Evolutionary conservation across 2,329 filamentous ascomycete genomes (phyloP).

Genomic region (Trichoderma koningiopsis): DNA sequence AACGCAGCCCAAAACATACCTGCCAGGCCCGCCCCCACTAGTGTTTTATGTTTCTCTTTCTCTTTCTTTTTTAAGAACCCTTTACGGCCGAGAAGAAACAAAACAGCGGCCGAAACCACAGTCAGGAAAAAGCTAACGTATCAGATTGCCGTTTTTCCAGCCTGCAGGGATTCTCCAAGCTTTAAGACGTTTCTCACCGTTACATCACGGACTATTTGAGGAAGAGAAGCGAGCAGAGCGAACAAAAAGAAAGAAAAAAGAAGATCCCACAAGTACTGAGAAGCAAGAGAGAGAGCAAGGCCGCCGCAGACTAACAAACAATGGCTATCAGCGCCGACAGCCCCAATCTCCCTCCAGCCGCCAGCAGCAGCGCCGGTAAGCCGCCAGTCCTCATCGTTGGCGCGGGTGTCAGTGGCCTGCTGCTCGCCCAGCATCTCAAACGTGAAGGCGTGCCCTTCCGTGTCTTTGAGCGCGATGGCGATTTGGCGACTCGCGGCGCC

Average conservation of each 20-base stretch:
- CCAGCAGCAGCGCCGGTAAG: background rate
- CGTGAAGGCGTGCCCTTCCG: constrained; percentile 44
- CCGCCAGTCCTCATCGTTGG: constrained; percentile 41
- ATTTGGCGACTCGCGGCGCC: constrained; percentile 49
- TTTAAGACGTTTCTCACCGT: constrained; percentile 5
- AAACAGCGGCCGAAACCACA: background rate
- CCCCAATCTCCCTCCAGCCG: background rate
- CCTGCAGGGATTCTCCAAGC: constrained; percentile 14
- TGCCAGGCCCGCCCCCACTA: background rate
- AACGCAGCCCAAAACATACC: background rate
- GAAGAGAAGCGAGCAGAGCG: background rate
- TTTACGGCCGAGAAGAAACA: constrained; percentile 4
- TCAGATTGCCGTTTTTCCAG: background rate
- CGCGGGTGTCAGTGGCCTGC: constrained; percentile 42
- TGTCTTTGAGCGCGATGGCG: constrained; percentile 56
- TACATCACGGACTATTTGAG: background rate
- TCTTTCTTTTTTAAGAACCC: background rate
- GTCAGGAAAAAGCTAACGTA: background rate
- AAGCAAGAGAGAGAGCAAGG: background rate
- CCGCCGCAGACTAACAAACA: background rate
- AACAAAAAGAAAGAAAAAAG: background rate
- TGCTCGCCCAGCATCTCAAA: constrained; percentile 42
- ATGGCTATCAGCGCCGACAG: constrained; percentile 21
- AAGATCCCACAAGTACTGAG: too few species aligned
- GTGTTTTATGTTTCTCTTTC: background rate